Conservation (phyloP, 2,329 filamentous ascomycete genomes). For the Peltaster fructicola region DNA sequence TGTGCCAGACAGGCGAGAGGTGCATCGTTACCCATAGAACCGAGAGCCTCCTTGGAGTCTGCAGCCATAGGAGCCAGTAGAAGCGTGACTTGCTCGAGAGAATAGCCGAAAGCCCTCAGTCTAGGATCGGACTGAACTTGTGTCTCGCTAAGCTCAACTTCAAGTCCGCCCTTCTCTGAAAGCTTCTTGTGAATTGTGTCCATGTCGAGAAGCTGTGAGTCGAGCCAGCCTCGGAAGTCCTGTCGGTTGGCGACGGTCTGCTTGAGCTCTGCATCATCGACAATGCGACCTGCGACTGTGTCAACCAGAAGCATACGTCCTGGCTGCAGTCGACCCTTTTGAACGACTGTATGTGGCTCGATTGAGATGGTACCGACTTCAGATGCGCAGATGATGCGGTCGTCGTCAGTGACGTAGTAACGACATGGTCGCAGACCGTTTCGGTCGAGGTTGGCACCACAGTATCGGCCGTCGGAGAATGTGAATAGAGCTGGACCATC, state of each 20-base stretch:
- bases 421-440: constrained; percentile 90
- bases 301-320: constrained; percentile 94
- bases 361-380: constrained; percentile 88
- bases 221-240: constrained; percentile 77
- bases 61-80: constrained; percentile 89
- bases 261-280: constrained; percentile 87
- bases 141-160: constrained; percentile 46
- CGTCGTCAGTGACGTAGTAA: constrained; percentile 93
- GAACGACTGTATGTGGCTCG: constrained; percentile 74
- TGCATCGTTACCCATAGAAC: constrained; percentile 95
- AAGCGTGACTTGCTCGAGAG: constrained; percentile 84
- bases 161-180: constrained; percentile 42
- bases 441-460: constrained; percentile 88
- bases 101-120: constrained; percentile 79
- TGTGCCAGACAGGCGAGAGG: constrained; percentile 82
- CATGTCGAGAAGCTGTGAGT: constrained; percentile 68
- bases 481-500: constrained; percentile 93
- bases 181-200: constrained; percentile 54
- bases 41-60: constrained; percentile 90
- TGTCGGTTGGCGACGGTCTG: constrained; percentile 68
- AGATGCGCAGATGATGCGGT: constrained; percentile 91
- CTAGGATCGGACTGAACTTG: constrained; percentile 70
- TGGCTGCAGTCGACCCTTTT: constrained; percentile 85
- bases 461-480: constrained; percentile 90
- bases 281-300: constrained; percentile 76